A percentile compares a stretch with the other conserved stretches of the same genome.
Conservation (phyloP, 192 early-diverging fungal genomes). For the Coemansia sp. region DNA sequence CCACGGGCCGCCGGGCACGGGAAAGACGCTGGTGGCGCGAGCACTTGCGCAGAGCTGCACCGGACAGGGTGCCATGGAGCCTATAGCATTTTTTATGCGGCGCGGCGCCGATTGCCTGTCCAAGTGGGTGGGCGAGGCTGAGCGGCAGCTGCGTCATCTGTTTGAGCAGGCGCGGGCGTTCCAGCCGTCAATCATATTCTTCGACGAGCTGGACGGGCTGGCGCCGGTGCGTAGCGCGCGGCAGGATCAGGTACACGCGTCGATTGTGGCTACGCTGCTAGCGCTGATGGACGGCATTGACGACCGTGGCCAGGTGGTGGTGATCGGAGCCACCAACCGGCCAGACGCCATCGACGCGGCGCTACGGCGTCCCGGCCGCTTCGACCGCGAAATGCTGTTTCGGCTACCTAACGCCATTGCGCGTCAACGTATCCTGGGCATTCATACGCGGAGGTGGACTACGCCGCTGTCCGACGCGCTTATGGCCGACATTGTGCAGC, state of each 20-base stretch:
- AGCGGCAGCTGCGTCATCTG: constrained; percentile 89
- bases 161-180: constrained; percentile 91
- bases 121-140: constrained; percentile 98
- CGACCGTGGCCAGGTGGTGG: constrained; percentile 88
- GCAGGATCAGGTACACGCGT: constrained; percentile 82
- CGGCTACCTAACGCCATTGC: constrained; percentile 63
- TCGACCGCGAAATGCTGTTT: constrained; percentile 93
- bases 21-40: constrained; percentile 96
- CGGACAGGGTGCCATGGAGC: constrained; percentile 42
- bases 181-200: constrained; percentile 93
- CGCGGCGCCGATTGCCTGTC: constrained; percentile 97
- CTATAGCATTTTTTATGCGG: constrained; percentile 77
- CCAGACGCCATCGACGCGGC: constrained; percentile 94
- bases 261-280: constrained; percentile 90
- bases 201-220: constrained; percentile 97
- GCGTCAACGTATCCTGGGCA: constrained; percentile 64
- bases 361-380: constrained; percentile 87
- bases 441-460: constrained; percentile 59
- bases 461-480: constrained; percentile 54
- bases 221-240: constrained; percentile 73
- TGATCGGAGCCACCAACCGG: constrained; percentile 96
- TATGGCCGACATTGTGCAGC: constrained; percentile 53
- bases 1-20: constrained; percentile 96
- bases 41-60: constrained; percentile 92
- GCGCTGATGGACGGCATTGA: constrained; percentile 95